phyloP scores from a whole-genome alignment of 106 monocot genomes.

The Dendrobium officinale region DNA sequence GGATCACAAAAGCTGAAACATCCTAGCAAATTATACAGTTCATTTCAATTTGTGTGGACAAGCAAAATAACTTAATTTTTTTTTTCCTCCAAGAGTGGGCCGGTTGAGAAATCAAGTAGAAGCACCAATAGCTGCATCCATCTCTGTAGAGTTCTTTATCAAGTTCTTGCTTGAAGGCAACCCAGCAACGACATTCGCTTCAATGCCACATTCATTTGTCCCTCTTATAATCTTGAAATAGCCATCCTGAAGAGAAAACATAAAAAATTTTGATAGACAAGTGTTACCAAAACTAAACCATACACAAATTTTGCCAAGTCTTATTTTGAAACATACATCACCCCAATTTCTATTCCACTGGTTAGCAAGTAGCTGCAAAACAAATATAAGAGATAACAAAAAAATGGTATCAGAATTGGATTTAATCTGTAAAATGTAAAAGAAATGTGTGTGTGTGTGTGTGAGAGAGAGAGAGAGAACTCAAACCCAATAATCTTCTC shows the following conservation, averaged over 20 bases:
- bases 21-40: no score
- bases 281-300: not conserved
- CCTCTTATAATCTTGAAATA: constrained; percentile 67
- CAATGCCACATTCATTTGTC: constrained; percentile 75
- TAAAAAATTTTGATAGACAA: not conserved
- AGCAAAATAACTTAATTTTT: no score
- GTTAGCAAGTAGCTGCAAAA: constrained; percentile 85
- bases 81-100: no score
- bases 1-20: no score
- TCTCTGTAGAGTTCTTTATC: constrained; percentile 18
- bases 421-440: not conserved
- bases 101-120: not conserved
- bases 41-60: no score
- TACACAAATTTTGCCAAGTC: not conserved
- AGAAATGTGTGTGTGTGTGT: not conserved
- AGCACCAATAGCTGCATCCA: constrained; percentile 8
- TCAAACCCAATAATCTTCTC: constrained; percentile 90
- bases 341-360: constrained; percentile 98
- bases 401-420: no score
- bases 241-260: constrained; percentile 36
- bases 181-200: constrained; percentile 69
- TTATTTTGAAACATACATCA: constrained; percentile 44
- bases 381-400: not conserved
- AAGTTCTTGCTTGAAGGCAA: constrained; percentile 79
- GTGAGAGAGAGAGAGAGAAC: not conserved